Evolutionary conservation across 106 monocot genomes (phyloP).

Genomic region (Agapanthus africanus): DNA sequence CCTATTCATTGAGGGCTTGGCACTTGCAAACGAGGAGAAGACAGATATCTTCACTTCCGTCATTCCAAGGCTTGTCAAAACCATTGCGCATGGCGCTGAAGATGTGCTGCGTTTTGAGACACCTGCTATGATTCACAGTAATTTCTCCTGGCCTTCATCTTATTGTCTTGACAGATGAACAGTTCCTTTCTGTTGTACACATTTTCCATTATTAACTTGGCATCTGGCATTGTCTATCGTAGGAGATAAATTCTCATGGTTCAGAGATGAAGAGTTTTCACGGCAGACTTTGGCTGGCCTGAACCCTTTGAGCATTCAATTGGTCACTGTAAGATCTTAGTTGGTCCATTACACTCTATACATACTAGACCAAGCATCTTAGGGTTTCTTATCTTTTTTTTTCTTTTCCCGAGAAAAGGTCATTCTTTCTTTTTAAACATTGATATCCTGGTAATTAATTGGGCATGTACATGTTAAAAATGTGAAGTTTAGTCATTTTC

Average conservation of each 20-base stretch:
- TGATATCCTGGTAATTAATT: too few relatives aligned
- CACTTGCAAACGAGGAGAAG: conserved; percentile 11
- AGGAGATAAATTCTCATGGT: conserved; percentile 47
- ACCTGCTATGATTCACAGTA: conserved; percentile 47
- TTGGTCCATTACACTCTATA: too few relatives aligned
- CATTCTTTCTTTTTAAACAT: too few relatives aligned
- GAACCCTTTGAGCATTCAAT: conserved; percentile 56
- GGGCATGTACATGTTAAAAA: too few relatives aligned
- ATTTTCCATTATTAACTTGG: background rate
- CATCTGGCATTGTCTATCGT: conserved; percentile 1
- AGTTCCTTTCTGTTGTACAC: too few relatives aligned
- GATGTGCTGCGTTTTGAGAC: conserved; percentile 36
- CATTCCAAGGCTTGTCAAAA: conserved; percentile 44
- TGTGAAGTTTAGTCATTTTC: too few relatives aligned
- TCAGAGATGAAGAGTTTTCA: conserved; percentile 66
- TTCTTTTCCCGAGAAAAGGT: too few relatives aligned
- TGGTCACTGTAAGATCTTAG: conserved; percentile 34
- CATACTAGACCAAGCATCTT: too few relatives aligned
- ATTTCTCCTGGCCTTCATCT: background rate
- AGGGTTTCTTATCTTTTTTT: too few relatives aligned
- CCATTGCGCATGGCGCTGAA: conserved; percentile 19
- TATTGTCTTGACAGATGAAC: background rate
- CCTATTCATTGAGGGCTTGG: conserved; percentile 34
- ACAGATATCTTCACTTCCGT: conserved; percentile 3
- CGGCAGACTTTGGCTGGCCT: conserved; percentile 67